Conservation (phyloP, 441 rosid genomes). For the Erodium texanum region DNA sequence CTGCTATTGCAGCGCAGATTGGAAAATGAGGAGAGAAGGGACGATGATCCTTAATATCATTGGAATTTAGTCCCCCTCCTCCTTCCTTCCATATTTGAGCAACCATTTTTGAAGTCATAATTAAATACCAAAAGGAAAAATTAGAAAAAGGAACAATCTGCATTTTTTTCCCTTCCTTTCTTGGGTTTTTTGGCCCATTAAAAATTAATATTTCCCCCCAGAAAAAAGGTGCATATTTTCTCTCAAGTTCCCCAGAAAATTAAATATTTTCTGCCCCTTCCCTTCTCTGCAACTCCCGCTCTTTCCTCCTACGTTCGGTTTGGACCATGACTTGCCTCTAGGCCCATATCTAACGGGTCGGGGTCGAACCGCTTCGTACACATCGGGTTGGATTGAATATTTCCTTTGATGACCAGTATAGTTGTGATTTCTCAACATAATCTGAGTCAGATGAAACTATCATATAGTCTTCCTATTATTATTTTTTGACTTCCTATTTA, state of each 20-base stretch:
- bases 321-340: not conserved
- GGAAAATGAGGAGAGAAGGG: not conserved
- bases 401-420: too few relatives aligned
- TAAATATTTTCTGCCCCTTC: not conserved
- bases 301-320: not conserved
- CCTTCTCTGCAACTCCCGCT: not conserved
- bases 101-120: not conserved
- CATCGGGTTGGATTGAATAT: too few relatives aligned
- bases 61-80: not conserved
- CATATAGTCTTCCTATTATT: too few relatives aligned
- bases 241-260: not conserved
- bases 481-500: too few relatives aligned
- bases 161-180: not conserved
- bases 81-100: slow-evolving; percentile 1
- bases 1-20: not conserved
- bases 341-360: not conserved
- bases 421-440: too few relatives aligned
- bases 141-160: not conserved
- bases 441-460: too few relatives aligned
- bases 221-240: not conserved
- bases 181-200: not conserved
- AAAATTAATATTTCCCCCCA: too few relatives aligned
- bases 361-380: not conserved
- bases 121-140: not conserved
- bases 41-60: not conserved